Conservation (phyloP, 1,284 basidiomycete species). For the Ganoderma sinense region DNA sequence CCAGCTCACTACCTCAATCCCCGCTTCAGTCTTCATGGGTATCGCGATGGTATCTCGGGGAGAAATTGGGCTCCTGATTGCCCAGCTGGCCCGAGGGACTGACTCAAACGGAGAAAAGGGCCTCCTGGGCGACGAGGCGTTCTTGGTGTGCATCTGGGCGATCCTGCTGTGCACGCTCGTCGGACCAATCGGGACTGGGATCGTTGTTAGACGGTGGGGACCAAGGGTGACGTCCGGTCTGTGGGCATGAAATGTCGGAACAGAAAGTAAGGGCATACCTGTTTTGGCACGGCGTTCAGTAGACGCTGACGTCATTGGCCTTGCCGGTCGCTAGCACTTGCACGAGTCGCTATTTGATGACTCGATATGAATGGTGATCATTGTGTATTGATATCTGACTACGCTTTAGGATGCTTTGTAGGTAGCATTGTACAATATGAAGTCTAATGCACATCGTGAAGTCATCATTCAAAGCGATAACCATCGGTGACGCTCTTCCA, state of each 20-base stretch:
- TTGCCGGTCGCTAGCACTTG: not conserved
- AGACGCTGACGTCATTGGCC: slow-evolving; percentile 22
- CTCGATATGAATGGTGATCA: not conserved
- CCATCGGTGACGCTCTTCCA: slow-evolving; percentile 70
- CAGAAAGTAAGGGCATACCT: not conserved
- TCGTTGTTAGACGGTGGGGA: slow-evolving; percentile 33
- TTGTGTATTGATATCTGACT: not conserved
- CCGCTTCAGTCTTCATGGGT: slow-evolving; percentile 39
- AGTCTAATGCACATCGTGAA: not conserved
- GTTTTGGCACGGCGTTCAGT: slow-evolving; percentile 8
- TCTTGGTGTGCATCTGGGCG: slow-evolving; percentile 55
- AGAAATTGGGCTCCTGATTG: slow-evolving; percentile 57
- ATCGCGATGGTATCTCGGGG: slow-evolving; percentile 59
- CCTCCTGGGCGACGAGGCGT: slow-evolving; percentile 49
- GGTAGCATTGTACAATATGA: not conserved
- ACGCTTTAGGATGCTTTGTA: not conserved
- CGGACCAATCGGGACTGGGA: slow-evolving; percentile 51
- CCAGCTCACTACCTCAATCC: slow-evolving; percentile 12
- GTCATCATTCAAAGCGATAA: slow-evolving; percentile 33
- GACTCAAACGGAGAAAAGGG: slow-evolving; percentile 15
- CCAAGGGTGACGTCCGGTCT: slow-evolving; percentile 21
- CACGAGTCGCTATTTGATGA: not conserved
- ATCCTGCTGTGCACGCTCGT: slow-evolving; percentile 57
- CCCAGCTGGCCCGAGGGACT: slow-evolving; percentile 35
- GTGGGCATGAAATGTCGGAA: slow-evolving; percentile 22